phyloP scores from a whole-genome alignment of 1,139 yeast species.

The Protomyces arabidopsidicola region DNA sequence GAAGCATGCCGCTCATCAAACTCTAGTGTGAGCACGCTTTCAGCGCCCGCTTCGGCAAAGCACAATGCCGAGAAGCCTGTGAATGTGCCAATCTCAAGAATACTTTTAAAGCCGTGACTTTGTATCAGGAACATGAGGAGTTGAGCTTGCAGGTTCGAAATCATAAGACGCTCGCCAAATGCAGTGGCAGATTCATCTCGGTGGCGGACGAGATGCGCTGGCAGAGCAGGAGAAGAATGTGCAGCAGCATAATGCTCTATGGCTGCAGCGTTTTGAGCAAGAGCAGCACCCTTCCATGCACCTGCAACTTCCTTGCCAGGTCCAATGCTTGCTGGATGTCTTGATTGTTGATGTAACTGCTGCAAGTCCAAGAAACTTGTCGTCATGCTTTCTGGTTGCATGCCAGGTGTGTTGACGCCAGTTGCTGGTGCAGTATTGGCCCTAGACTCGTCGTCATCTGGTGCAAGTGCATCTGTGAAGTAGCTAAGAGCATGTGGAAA shows the following conservation, averaged over 20 bases:
- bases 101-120: not conserved
- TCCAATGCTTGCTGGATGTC: not conserved
- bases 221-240: not conserved
- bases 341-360: not conserved
- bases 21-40: constrained; percentile 12
- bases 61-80: constrained; percentile 22
- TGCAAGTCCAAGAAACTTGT: constrained; percentile 17
- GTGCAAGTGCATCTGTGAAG: constrained; percentile 21
- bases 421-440: not conserved
- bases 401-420: constrained; percentile 7
- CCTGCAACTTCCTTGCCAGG: not conserved
- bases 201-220: not conserved
- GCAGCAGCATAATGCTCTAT: constrained; percentile 14
- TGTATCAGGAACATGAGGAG: constrained; percentile 3
- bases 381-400: constrained; percentile 18
- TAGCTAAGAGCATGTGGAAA: constrained; percentile 22
- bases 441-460: not conserved
- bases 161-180: constrained; percentile 16
- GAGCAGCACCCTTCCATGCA: constrained; percentile 1
- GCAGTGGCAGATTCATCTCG: constrained; percentile 13
- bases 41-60: constrained; percentile 21
- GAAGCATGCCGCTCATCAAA: constrained; percentile 7
- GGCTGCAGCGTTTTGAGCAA: not conserved
- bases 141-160: constrained; percentile 17
- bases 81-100: constrained; percentile 24